phyloP scores from a whole-genome alignment of 202 grass and related monocot species.

The Dendrocalamus latiflorus region DNA sequence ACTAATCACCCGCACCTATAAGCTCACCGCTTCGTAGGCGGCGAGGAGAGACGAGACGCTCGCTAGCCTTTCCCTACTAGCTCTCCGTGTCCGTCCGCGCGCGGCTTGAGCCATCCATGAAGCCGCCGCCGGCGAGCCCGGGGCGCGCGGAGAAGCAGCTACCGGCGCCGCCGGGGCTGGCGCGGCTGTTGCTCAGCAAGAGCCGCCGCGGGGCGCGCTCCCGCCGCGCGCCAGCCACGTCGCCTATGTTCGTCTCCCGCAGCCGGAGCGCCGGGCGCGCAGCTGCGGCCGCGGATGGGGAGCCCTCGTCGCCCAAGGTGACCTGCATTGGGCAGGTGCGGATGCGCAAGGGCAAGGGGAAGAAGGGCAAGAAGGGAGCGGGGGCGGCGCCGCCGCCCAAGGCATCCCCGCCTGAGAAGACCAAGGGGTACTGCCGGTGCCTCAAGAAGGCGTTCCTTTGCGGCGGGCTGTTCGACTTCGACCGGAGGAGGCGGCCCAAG shows the following conservation, averaged over 20 bases:
- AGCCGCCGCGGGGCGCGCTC: constrained; percentile 51
- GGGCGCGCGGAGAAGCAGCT: constrained; percentile 72
- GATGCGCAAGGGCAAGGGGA: constrained; percentile 64
- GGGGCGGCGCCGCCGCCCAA: neutral
- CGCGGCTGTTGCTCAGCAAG: constrained; percentile 73
- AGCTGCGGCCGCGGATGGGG: constrained; percentile 37
- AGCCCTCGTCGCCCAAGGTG: constrained; percentile 97
- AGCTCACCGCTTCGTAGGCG: neutral
- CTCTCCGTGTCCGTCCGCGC: too few species aligned
- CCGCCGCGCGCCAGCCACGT: constrained; percentile 31
- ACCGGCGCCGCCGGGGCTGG: constrained; percentile 51
- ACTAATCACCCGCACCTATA: neutral
- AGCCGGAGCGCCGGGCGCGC: constrained; percentile 42
- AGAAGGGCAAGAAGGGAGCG: neutral
- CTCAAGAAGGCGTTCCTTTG: constrained; percentile 56
- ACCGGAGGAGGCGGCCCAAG: constrained; percentile 5
- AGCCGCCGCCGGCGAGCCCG: constrained; percentile 71
- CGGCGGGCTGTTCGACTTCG: constrained; percentile 39
- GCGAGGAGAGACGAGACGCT: neutral
- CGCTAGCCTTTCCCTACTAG: neutral
- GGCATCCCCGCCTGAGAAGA: neutral
- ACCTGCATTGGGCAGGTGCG: constrained; percentile 97
- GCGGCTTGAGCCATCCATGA: constrained; percentile 16
- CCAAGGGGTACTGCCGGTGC: constrained; percentile 50
- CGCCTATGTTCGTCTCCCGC: constrained; percentile 72